Conservation (phyloP, 2,329 filamentous ascomycete genomes). For the Diplocarpon rosae region DNA sequence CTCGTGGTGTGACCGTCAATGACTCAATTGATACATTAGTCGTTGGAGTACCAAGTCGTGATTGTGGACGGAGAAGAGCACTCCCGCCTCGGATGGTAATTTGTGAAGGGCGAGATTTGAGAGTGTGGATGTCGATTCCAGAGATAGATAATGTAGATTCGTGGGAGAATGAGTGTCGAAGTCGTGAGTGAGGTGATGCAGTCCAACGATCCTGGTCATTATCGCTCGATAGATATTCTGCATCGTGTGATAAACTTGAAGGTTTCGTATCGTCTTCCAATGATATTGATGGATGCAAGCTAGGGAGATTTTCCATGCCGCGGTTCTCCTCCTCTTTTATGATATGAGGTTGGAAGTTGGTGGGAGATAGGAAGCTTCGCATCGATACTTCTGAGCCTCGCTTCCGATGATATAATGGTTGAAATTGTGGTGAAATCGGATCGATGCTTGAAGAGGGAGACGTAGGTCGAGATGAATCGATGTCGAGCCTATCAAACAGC, state of each 20-base stretch:
- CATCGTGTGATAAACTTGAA: constrained; percentile 17
- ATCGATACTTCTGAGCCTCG: constrained; percentile 43
- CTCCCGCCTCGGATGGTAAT: constrained; percentile 42
- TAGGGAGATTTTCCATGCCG: constrained; percentile 23
- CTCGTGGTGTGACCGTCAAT: constrained; percentile 44
- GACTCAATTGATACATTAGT: constrained; percentile 36
- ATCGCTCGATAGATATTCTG: constrained; percentile 6
- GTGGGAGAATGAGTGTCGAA: constrained; percentile 64
- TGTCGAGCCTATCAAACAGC: constrained; percentile 60
- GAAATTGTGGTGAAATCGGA: constrained; percentile 53
- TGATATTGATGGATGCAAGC: constrained; percentile 15
- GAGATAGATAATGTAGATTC: constrained; percentile 82
- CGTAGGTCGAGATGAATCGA: constrained; percentile 62
- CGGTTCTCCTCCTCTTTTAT: constrained; percentile 29
- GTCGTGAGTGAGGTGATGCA: constrained; percentile 30
- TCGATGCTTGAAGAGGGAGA: constrained; percentile 70
- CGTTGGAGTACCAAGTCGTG: constrained; percentile 34
- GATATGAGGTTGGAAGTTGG: constrained; percentile 28
- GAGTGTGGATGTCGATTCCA: constrained; percentile 80
- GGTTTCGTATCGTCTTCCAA: constrained; percentile 17
- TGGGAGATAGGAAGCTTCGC: constrained; percentile 32
- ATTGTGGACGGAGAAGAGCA: constrained; percentile 37
- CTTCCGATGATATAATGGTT: constrained; percentile 42
- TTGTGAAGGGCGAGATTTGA: constrained; percentile 66
- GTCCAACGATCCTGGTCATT: constrained; percentile 14